Evolutionary conservation across 345 rosid species (phyloP).

Genomic region (Hibiscus tridactylites): DNA sequence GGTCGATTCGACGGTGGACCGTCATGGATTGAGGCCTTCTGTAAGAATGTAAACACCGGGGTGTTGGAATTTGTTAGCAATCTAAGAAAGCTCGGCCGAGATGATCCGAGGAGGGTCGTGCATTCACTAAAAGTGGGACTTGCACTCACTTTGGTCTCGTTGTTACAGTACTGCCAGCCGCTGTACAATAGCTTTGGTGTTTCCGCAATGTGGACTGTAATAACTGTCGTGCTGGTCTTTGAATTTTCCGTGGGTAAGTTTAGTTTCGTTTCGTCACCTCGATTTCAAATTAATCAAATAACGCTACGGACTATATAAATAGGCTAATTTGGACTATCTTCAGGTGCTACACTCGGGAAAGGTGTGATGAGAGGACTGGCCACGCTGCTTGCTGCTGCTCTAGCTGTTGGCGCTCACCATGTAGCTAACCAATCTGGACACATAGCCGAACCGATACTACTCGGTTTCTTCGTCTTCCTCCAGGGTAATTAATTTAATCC

Average conservation of each 20-base stretch:
- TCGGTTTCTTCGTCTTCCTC: conserved; percentile 54
- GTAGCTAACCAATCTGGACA: conserved; percentile 32
- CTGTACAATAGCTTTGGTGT: conserved; percentile 55
- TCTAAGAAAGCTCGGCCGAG: conserved; percentile 37
- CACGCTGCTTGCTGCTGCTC: conserved; percentile 49
- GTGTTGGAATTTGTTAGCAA: conserved; percentile 12
- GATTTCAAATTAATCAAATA: too few relatives aligned
- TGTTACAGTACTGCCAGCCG: conserved; percentile 52
- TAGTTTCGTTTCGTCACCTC: neutral
- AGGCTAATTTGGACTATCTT: too few relatives aligned
- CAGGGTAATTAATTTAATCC: conserved; percentile 12
- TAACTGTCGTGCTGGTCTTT: conserved; percentile 76
- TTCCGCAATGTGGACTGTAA: conserved; percentile 76
- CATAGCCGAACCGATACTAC: conserved; percentile 54
- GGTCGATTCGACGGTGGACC: neutral
- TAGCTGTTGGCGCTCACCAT: conserved; percentile 63
- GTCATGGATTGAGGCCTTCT: conserved; percentile 12
- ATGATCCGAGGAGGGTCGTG: conserved; percentile 56
- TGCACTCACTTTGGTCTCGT: conserved; percentile 54
- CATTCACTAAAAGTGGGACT: conserved; percentile 73
- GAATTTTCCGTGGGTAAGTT: conserved; percentile 67
- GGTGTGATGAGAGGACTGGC: conserved; percentile 61
- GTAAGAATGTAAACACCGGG: conserved; percentile 7
- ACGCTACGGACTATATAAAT: too few relatives aligned
- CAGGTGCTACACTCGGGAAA: conserved; percentile 53